Evolutionary conservation across 1,284 basidiomycete genomes (phyloP).

Genomic region (Malassezia caprae): DNA sequence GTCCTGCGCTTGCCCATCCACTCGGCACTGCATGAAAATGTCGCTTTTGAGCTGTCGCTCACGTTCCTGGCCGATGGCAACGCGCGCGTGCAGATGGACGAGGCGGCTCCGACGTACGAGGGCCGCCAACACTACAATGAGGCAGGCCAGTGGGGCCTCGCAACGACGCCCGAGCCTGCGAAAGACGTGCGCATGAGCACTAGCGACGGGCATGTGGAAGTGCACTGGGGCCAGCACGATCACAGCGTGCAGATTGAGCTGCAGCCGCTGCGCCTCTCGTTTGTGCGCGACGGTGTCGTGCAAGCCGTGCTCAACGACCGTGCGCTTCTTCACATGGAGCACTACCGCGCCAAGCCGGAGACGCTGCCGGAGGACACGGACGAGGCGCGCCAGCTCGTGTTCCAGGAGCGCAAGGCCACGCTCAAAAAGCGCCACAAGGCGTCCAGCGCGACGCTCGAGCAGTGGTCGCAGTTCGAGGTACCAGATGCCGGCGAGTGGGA

Average conservation of each 20-base stretch:
- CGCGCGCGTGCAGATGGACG: constrained; percentile 37
- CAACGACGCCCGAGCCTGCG: constrained; percentile 27
- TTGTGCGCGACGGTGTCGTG: constrained; percentile 61
- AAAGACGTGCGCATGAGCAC: constrained; percentile 10
- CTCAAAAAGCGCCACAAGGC: constrained; percentile 1
- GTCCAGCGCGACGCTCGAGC: constrained; percentile 8
- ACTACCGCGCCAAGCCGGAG: constrained; percentile 56
- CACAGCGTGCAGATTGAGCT: constrained; percentile 23
- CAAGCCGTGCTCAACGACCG: constrained; percentile 82
- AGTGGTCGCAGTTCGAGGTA: constrained; percentile 44
- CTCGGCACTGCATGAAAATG: constrained; percentile 35
- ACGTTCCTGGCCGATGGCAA: constrained; percentile 40
- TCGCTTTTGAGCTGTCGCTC: constrained; percentile 31
- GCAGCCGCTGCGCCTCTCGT: constrained; percentile 32
- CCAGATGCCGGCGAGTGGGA: constrained; percentile 70
- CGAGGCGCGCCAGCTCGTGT: constrained; percentile 20
- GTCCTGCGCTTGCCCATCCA: constrained; percentile 24
- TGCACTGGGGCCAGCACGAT: constrained; percentile 13
- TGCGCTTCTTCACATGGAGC: constrained; percentile 91
- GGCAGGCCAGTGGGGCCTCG: constrained; percentile 35
- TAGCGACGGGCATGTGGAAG: constrained; percentile 10
- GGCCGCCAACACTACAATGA: constrained; percentile 40
- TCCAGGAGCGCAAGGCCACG: constrained; percentile 18
- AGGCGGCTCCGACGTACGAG: constrained; percentile 30
- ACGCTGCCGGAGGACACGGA: constrained; percentile 24